Conservation (phyloP, 2,329 filamentous ascomycete genomes). For the Xylariaceae sp. region DNA sequence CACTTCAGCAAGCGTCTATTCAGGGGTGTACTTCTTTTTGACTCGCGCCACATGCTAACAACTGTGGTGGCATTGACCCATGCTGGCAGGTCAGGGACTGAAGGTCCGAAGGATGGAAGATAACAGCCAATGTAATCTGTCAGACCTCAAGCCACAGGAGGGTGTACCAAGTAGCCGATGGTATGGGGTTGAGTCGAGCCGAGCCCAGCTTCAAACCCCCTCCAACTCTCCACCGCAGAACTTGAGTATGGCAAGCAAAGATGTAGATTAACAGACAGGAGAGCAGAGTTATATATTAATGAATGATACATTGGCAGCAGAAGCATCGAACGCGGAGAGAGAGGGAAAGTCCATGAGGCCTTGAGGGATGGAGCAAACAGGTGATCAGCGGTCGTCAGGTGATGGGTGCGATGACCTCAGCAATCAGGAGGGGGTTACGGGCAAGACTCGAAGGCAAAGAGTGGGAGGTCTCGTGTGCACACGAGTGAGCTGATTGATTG, state of each 20-base stretch:
- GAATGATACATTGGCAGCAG: background rate
- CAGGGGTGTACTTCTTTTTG: background rate
- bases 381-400: conserved; percentile 14
- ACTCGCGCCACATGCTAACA: background rate
- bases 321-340: background rate
- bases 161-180: background rate
- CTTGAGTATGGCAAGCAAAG: conserved; percentile 10
- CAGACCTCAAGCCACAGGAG: background rate
- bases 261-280: background rate
- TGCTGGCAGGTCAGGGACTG: background rate
- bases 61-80: background rate
- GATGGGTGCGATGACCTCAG: conserved; percentile 2
- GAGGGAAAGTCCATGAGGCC: conserved; percentile 7
- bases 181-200: background rate
- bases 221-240: background rate
- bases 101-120: background rate
- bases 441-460: too few species aligned
- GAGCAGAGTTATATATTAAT: background rate
- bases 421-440: background rate
- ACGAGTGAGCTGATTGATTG: too few species aligned
- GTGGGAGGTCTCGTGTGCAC: too few species aligned
- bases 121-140: background rate
- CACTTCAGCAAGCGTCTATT: background rate
- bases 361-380: conserved; percentile 11
- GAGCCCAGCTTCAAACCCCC: background rate